A percentile compares a stretch with the other conserved stretches of the same genome.
Conservation (phyloP, 495 filamentous ascomycete species). For the Xylaria grammica region DNA sequence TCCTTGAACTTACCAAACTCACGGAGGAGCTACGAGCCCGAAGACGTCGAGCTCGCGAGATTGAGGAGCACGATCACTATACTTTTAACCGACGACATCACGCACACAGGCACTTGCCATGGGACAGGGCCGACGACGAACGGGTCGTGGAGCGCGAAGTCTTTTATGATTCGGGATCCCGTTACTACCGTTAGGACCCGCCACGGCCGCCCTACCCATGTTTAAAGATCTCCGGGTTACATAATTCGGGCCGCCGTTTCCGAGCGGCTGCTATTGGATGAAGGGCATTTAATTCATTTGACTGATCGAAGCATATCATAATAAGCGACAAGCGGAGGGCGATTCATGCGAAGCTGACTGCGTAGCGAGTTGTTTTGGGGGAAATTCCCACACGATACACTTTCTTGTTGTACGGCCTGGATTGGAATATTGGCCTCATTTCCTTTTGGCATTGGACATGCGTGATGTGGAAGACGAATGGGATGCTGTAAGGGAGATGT, state of each 20-base stretch:
- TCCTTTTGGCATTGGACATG: neutral
- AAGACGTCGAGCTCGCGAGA: conserved; percentile 76
- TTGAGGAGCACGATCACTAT: conserved; percentile 73
- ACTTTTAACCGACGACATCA: conserved; percentile 69
- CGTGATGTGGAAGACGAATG: neutral
- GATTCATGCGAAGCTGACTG: neutral
- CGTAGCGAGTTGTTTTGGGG: neutral
- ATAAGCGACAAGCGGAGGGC: neutral
- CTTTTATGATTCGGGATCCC: conserved; percentile 53
- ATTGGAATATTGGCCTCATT: neutral
- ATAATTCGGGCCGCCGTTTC: too few species aligned
- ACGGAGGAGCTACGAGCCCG: conserved; percentile 83
- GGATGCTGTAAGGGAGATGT: neutral
- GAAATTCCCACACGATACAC: neutral
- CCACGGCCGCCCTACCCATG: conserved; percentile 6
- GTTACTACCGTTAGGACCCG: conserved; percentile 35
- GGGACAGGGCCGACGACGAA: conserved; percentile 57
- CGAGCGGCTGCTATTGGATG: too few species aligned
- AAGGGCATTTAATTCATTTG: neutral
- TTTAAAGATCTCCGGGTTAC: conserved; percentile 12
- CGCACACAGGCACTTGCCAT: conserved; percentile 37
- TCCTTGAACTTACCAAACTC: conserved; percentile 78
- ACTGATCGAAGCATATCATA: neutral
- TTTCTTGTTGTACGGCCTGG: neutral
- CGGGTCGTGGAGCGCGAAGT: conserved; percentile 64